Percentiles rank a stretch among this genome's conserved stretches.
These are phyloP conservation scores for Samsoniella hepiali DNA, from an alignment of 2,329 filamentous ascomycete genomes.

Conservation along the genomic window DNA sequence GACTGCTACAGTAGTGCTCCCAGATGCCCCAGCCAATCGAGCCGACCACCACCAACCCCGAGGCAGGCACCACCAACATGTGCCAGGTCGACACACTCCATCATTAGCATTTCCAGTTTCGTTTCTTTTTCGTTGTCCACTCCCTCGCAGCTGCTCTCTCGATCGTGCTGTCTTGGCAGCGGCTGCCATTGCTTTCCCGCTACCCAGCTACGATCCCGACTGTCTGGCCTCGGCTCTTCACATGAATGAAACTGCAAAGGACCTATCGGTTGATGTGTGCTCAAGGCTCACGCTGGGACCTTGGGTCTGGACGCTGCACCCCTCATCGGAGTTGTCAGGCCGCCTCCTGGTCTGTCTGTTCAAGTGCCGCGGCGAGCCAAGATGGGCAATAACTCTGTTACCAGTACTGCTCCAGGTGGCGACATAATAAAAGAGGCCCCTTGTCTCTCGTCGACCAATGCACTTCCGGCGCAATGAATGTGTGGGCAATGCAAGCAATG, in stretches of 20 bases:
- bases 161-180: background rate
- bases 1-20: too few species aligned
- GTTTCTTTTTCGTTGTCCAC: background rate
- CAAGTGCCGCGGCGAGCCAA: background rate
- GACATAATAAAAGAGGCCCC: background rate
- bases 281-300: background rate
- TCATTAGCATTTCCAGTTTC: background rate
- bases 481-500: slow-evolving; percentile 5
- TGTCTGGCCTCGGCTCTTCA: background rate
- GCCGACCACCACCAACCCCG: background rate
- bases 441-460: background rate
- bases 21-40: background rate
- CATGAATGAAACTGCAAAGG: background rate
- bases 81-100: background rate
- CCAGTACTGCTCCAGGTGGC: background rate
- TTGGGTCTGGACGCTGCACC: background rate
- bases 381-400: background rate
- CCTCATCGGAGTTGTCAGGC: background rate
- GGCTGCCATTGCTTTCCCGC: background rate
- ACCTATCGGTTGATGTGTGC: background rate
- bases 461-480: background rate
- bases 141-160: background rate
- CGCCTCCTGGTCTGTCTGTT: too few species aligned
- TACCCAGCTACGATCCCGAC: background rate
- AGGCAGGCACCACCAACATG: background rate